These are phyloP conservation scores for Skeletonema potamos DNA, from an alignment of 108 stramenopile species.

Conservation along the genomic window DNA sequence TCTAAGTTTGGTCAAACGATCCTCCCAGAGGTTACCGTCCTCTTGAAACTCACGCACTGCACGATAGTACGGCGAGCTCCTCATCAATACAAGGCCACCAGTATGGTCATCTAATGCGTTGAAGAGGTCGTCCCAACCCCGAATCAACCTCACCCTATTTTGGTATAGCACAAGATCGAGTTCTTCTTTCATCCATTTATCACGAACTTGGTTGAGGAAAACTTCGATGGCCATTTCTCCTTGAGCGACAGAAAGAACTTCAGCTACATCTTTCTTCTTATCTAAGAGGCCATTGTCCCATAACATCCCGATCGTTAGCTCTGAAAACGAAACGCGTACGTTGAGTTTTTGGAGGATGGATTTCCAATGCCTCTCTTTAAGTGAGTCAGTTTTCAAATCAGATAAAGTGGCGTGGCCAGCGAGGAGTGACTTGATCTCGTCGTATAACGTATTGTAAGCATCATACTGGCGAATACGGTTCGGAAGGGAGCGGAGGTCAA, in stretches of 20 bases:
- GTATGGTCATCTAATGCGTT: slow-evolving; percentile 96
- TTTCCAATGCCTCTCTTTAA: slow-evolving; percentile 98
- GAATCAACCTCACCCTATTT: slow-evolving; percentile 91
- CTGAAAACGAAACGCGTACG: slow-evolving; percentile 65
- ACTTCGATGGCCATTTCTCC: slow-evolving; percentile 98
- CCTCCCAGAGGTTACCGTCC: slow-evolving; percentile 94
- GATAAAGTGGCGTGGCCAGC: slow-evolving; percentile 70
- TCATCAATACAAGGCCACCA: slow-evolving; percentile 90
- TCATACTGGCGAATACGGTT: slow-evolving; percentile 96
- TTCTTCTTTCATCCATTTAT: slow-evolving; percentile 93
- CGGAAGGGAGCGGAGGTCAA: slow-evolving; percentile 89
- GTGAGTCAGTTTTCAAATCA: slow-evolving; percentile 93
- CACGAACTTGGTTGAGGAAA: slow-evolving; percentile 93
- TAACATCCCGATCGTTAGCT: slow-evolving; percentile 90
- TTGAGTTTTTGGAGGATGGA: slow-evolving; percentile 79
- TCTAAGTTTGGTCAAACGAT: slow-evolving; percentile 87
- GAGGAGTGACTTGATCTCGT: slow-evolving; percentile 73
- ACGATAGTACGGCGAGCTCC: slow-evolving; percentile 92
- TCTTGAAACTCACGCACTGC: slow-evolving; percentile 95
- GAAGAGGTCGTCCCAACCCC: slow-evolving; percentile 96
- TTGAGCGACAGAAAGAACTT: slow-evolving; percentile 91
- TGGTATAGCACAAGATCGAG: slow-evolving; percentile 94
- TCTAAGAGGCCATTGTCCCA: slow-evolving; percentile 90
- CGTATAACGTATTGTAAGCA: slow-evolving; percentile 84
- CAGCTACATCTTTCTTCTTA: slow-evolving; percentile 85